Base-by-base conservation (phyloP, 805 yeast species). In the Brettanomyces sp. region DNA sequence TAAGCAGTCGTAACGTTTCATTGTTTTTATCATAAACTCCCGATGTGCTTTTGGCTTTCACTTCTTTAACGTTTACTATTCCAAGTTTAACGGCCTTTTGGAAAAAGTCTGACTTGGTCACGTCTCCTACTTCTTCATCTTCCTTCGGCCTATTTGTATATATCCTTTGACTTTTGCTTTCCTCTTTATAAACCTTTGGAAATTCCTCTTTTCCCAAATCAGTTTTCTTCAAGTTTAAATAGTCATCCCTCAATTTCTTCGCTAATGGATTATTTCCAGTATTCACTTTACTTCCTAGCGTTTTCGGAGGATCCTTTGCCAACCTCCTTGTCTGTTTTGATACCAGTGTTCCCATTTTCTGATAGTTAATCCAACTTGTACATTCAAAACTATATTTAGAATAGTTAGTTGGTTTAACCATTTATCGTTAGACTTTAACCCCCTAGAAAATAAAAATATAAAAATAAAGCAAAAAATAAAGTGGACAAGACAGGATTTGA, bases 401-500 rank as follows among this genome's bases (percentile, higher is more conserved):
- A 41, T 5, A 13, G 24, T 14, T 9, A 8, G 18, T 18, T 18
- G 18, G 2, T 18, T 18, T 18, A 18, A 18, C 18, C 18, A 18
- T 18, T 18, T 18, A 18, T 2, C 18, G 18, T 18, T 18, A 18
- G 18, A 18, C 18, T 18, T 18, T 18, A 18, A 18, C 18, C 2
- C 18, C 18, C 18, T 18, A 18, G 3, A 28, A 28, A 9, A 28
- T 28, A 11, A 11, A 5, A n/a, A 13, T 6, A 35, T 25, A 41
- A 32, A 28, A 41, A 41, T 18, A 18, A 2, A 2, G 18, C 18
- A 30, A n/a, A 38, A 54, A 58, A 52, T 45, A 37, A 41, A 49
- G 49, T 78, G 83, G 84, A 79, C 83, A 80, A 75, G 81, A 74
- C 77, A 73, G 84, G 84, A 78, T 65, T 79, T 82, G 84, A 79